Base-by-base conservation (phyloP, 306 rosid genomes). In the Morella rubra region DNA sequence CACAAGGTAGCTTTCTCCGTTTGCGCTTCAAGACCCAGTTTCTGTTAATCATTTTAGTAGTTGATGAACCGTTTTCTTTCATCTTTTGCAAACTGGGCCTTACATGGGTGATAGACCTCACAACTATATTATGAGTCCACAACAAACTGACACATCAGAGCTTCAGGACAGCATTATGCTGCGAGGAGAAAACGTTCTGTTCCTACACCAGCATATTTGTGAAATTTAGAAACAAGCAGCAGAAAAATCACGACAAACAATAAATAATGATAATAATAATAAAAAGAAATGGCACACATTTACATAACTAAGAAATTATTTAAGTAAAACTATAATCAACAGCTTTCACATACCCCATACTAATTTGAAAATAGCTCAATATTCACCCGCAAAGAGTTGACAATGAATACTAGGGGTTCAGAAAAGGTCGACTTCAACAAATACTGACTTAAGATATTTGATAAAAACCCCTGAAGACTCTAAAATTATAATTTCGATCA, bases 11-110 rank as follows among this genome's bases (percentile, higher is more conserved):
- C 81, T 92, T 96, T 86, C 99, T 88, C 72, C 98, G 89, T 82
- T 96, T 96, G 78, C 99, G 98, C 85, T 96, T 96, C 85, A 88
- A 81, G 83, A 91, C 93, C 99, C 99, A 96, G 76, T 96, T 88
- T 81, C 91, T 85, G 87, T 86, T 91, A 67, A 96, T 87, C 93
- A 96, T 90, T 86, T 84, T 88, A 83, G 85, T 87, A 6, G 83
- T 75, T 44, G 95, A 84, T 70, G 89, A 89, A 74, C 84, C 87
- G 83, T 69, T 89, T 75, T 92, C 98, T 84, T 87, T 96, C 97
- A 89, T 96, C 51, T 67, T 77, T 83, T 32, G 37, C 77, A 85
- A 62, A 73, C 67, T 44, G 45, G 67, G 75, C 66, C 89, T 86
- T 82, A 69, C 77, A 81, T 69, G 69, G 70, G 74, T 76, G 77